These are phyloP conservation scores for Alternaria triticimaculans DNA, from an alignment of 2,329 filamentous ascomycete genomes.

Conservation along the genomic window DNA sequence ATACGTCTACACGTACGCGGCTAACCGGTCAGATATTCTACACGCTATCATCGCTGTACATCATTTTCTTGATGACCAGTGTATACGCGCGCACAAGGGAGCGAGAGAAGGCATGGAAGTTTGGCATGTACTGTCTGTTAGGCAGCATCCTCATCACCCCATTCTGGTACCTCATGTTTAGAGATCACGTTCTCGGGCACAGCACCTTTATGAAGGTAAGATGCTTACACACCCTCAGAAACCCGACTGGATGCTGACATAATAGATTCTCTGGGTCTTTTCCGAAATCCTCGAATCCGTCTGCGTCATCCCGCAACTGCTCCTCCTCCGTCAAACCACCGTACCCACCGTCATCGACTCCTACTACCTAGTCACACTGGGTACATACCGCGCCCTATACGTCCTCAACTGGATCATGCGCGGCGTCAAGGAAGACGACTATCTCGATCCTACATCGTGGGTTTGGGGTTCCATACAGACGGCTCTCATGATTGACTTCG, in stretches of 20 bases:
- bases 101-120: slow-evolving; percentile 90
- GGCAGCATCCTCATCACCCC: slow-evolving; percentile 73
- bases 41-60: slow-evolving; percentile 82
- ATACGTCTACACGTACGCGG: background rate
- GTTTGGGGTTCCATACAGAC: slow-evolving; percentile 91
- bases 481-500: slow-evolving; percentile 88
- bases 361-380: slow-evolving; percentile 89
- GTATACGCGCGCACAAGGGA: slow-evolving; percentile 87
- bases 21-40: slow-evolving; percentile 70
- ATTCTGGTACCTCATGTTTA: slow-evolving; percentile 74
- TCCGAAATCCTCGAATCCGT: slow-evolving; percentile 91
- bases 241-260: background rate
- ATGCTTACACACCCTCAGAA: no score
- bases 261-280: slow-evolving; percentile 82
- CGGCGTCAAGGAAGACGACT: slow-evolving; percentile 61
- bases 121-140: slow-evolving; percentile 73
- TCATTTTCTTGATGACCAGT: slow-evolving; percentile 85
- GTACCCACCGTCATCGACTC: slow-evolving; percentile 96
- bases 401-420: slow-evolving; percentile 89
- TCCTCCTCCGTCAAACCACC: slow-evolving; percentile 91
- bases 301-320: slow-evolving; percentile 87
- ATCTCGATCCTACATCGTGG: slow-evolving; percentile 74
- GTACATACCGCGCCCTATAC: slow-evolving; percentile 87
- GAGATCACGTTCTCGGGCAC: slow-evolving; percentile 53
- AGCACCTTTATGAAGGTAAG: slow-evolving; percentile 50